Conservation (phyloP, 2,329 filamentous ascomycete genomes). For the Domatiomyces globalis region DNA sequence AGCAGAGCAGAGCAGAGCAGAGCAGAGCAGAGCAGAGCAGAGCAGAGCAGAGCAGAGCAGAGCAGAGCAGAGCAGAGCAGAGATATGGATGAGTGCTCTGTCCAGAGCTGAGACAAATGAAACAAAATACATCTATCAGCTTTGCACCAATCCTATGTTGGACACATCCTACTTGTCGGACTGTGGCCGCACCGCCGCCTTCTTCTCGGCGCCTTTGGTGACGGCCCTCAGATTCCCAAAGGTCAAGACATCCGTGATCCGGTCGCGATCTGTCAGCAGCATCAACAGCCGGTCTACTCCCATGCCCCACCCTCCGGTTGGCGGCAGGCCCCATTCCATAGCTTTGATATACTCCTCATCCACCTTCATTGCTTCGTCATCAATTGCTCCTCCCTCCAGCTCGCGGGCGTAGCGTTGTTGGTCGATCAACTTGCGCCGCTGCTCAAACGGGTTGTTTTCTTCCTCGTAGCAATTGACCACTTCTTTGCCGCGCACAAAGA, state of each 20-base stretch:
- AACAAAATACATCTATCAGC: too few species aligned
- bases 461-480: conserved; percentile 97
- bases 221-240: conserved; percentile 65
- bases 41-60: too few species aligned
- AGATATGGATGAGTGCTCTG: too few species aligned
- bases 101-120: too few species aligned
- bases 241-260: conserved; percentile 72
- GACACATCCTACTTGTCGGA: too few species aligned
- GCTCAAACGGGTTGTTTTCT: conserved; percentile 81
- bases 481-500: conserved; percentile 68
- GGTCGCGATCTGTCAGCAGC: conserved; percentile 64
- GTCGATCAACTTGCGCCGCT: conserved; percentile 65
- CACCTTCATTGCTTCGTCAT: conserved; percentile 35
- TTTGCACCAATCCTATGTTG: too few species aligned
- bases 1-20: too few species aligned
- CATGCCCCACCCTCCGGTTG: conserved; percentile 92
- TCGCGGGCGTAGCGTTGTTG: conserved; percentile 31
- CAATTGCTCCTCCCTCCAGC: conserved; percentile 31
- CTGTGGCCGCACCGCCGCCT: background rate
- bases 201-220: conserved; percentile 20
- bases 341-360: conserved; percentile 77
- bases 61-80: too few species aligned
- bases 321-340: conserved; percentile 79
- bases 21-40: too few species aligned
- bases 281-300: conserved; percentile 84